A percentile compares a stretch with the other conserved stretches of the same genome.
Evolutionary conservation across 805 yeast genomes (phyloP).

Genomic region (Kazachstania martiniae): DNA sequence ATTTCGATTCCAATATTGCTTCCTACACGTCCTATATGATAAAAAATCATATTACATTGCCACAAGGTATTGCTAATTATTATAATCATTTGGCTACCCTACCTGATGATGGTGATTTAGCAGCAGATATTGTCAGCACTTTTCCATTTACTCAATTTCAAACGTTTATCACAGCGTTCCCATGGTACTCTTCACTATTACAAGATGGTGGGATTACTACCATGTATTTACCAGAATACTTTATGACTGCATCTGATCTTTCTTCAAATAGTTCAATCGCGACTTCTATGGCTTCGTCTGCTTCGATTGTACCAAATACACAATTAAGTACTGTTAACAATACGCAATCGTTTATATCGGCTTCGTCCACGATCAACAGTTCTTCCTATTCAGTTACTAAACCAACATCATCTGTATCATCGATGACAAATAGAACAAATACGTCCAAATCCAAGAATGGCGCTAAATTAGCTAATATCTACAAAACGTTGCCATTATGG

Average conservation of each 20-base stretch:
- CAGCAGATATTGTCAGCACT: constrained; percentile 17
- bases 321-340: too few relatives aligned
- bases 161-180: constrained; percentile 27
- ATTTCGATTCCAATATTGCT: constrained; percentile 21
- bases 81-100: constrained; percentile 23
- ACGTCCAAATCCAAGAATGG: too few relatives aligned
- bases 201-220: constrained; percentile 13
- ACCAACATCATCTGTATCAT: too few relatives aligned
- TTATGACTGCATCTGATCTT: constrained; percentile 3
- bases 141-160: constrained; percentile 31
- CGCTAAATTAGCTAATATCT: too few relatives aligned
- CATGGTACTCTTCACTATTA: constrained; percentile 23
- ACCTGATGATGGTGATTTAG: constrained; percentile 16
- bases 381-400: too few relatives aligned
- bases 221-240: constrained; percentile 19
- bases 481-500: too few relatives aligned
- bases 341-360: too few relatives aligned
- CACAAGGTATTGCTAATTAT: constrained; percentile 28
- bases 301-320: too few relatives aligned
- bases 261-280: not conserved
- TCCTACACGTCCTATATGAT: constrained; percentile 30
- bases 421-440: too few relatives aligned
- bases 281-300: not conserved
- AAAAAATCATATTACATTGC: constrained; percentile 22
- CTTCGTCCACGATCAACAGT: too few relatives aligned